phyloP scores from a whole-genome alignment of 2,329 filamentous ascomycete genomes.

The Pseudodiploospora longispora region DNA sequence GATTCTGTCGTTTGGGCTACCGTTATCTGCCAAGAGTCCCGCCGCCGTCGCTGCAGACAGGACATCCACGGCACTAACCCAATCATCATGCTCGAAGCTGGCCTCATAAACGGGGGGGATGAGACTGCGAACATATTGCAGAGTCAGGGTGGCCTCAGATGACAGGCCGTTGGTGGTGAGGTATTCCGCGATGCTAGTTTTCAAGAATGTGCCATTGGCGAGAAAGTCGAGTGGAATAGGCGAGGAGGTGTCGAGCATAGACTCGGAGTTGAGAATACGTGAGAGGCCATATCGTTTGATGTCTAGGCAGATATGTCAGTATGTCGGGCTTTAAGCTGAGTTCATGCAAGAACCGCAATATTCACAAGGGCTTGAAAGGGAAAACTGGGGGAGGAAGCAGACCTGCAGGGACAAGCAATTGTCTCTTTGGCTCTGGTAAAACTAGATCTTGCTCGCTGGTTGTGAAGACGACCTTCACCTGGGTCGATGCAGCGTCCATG shows the following conservation, averaged over 20 bases:
- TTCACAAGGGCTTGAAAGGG: not conserved
- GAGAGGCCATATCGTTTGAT: slow-evolving; percentile 64
- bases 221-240: slow-evolving; percentile 89
- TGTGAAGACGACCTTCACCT: slow-evolving; percentile 61
- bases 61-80: slow-evolving; percentile 83
- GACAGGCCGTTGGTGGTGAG: slow-evolving; percentile 80
- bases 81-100: slow-evolving; percentile 95
- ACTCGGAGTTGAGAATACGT: slow-evolving; percentile 62
- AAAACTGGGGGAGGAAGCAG: slow-evolving; percentile 6
- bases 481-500: slow-evolving; percentile 36
- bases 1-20: slow-evolving; percentile 44
- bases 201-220: slow-evolving; percentile 86
- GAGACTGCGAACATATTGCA: slow-evolving; percentile 90
- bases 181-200: slow-evolving; percentile 84
- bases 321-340: not conserved
- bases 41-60: slow-evolving; percentile 59
- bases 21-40: slow-evolving; percentile 35
- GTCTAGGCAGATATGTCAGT: slow-evolving; percentile 31
- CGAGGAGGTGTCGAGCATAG: slow-evolving; percentile 55
- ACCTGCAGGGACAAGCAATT: slow-evolving; percentile 56
- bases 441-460: slow-evolving; percentile 55
- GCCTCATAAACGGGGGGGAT: slow-evolving; percentile 84
- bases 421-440: slow-evolving; percentile 52
- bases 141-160: slow-evolving; percentile 73
- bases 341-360: not conserved